Percentiles rank a stretch among this genome's conserved stretches.
Evolutionary conservation across 495 filamentous ascomycete species (phyloP).

Genomic region (Daldinia bambusicola): DNA sequence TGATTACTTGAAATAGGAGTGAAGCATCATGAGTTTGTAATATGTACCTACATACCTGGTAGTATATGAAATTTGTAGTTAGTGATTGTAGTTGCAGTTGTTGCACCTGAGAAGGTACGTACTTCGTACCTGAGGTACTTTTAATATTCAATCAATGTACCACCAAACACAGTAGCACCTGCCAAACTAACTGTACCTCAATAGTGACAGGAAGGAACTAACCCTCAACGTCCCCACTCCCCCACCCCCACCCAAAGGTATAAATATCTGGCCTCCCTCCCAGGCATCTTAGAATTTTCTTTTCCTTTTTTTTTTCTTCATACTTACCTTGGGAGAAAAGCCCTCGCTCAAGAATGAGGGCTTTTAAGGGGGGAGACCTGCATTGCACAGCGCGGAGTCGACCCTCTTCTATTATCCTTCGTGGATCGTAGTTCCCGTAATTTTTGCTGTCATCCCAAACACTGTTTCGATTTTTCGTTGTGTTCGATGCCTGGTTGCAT

Average conservation of each 20-base stretch:
- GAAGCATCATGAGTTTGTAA: neutral
- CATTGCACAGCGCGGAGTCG: constrained; percentile 82
- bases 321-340: constrained; percentile 74
- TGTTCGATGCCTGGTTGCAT: constrained; percentile 23
- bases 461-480: constrained; percentile 22
- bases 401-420: constrained; percentile 73
- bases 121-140: no score
- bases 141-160: no score
- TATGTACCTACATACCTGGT: no score
- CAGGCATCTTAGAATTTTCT: constrained; percentile 7
- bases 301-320: constrained; percentile 62
- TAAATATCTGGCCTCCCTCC: constrained; percentile 19
- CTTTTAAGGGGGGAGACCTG: constrained; percentile 72
- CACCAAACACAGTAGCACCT: neutral
- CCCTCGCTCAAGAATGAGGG: constrained; percentile 69
- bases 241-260: neutral
- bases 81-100: no score
- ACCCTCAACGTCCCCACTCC: neutral
- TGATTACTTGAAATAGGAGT: neutral
- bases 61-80: no score
- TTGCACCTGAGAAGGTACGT: neutral
- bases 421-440: constrained; percentile 41
- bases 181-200: neutral
- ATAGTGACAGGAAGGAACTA: neutral
- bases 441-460: constrained; percentile 14